Conservation (phyloP, 2,329 filamentous ascomycete species). For the Aspergillus vadensis region DNA sequence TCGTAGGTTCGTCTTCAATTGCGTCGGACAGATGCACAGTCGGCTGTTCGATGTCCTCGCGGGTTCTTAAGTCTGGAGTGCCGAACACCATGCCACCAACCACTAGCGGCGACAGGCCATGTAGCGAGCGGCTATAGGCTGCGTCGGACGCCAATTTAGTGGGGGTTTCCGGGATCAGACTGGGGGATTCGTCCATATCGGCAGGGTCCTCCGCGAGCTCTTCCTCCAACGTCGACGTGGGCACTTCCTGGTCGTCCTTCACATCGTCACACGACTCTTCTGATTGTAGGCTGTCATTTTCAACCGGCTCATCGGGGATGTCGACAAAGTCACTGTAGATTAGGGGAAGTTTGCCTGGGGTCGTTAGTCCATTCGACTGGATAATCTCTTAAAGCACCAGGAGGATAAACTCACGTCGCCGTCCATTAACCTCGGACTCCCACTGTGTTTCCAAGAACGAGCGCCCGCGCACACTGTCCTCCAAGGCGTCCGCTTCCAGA, state of each 20-base stretch:
- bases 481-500: conserved; percentile 10
- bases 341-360: conserved; percentile 27
- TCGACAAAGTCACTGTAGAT: conserved; percentile 13
- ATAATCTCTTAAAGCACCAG: background rate
- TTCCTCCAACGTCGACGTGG: conserved; percentile 23
- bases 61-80: conserved; percentile 20
- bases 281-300: conserved; percentile 10
- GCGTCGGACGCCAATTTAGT: conserved; percentile 13
- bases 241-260: conserved; percentile 12
- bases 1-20: background rate
- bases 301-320: conserved; percentile 17
- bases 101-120: conserved; percentile 19
- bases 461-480: conserved; percentile 24
- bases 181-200: conserved; percentile 21
- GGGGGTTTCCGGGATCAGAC: conserved; percentile 13
- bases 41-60: conserved; percentile 6
- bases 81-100: conserved; percentile 7
- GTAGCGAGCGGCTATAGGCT: conserved; percentile 26
- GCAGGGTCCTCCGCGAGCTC: conserved; percentile 14
- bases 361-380: conserved; percentile 10
- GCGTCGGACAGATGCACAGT: background rate
- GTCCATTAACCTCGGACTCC: conserved; percentile 36
- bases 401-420: conserved; percentile 28
- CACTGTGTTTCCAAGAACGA: conserved; percentile 47
- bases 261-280: conserved; percentile 9